phyloP scores from a whole-genome alignment of 2,329 filamentous ascomycete species.

The Fusarium succisae region DNA sequence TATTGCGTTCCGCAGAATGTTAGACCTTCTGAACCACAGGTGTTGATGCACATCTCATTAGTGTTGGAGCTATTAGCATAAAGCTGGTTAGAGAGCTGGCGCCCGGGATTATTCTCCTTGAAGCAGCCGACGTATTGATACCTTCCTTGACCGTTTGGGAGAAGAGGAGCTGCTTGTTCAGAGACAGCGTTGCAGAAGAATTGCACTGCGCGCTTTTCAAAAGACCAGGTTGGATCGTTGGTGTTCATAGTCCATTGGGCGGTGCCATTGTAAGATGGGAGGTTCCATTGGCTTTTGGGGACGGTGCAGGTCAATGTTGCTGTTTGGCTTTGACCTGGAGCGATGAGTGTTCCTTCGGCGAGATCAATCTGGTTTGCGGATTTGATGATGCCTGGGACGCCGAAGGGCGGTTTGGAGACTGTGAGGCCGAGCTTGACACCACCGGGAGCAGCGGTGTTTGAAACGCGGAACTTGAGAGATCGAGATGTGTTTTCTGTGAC shows the following conservation, averaged over 20 bases:
- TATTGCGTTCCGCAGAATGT: conserved; percentile 61
- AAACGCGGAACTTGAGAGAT: conserved; percentile 61
- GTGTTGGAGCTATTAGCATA: conserved; percentile 54
- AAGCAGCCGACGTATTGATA: conserved; percentile 66
- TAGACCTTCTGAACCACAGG: conserved; percentile 50
- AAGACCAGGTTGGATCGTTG: conserved; percentile 57
- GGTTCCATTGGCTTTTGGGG: conserved; percentile 66
- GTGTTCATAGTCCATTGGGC: conserved; percentile 67
- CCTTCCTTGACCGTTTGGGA: conserved; percentile 54
- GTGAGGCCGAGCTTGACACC: conserved; percentile 62
- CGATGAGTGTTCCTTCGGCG: conserved; percentile 63
- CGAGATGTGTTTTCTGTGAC: conserved; percentile 61
- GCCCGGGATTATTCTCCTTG: conserved; percentile 64
- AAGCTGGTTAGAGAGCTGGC: conserved; percentile 58
- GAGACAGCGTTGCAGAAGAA: conserved; percentile 62
- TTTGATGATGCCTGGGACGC: conserved; percentile 61
- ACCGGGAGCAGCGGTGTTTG: conserved; percentile 58
- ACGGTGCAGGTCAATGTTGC: conserved; percentile 65
- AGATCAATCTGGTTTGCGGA: conserved; percentile 66
- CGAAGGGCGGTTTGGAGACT: conserved; percentile 69
- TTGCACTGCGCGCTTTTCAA: conserved; percentile 60
- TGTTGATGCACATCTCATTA: conserved; percentile 55
- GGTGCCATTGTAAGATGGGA: conserved; percentile 57
- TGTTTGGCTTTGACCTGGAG: conserved; percentile 59
- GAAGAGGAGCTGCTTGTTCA: conserved; percentile 61